A percentile compares a stretch with the other conserved stretches of the same genome.
Conservation (phyloP, 441 rosid species). For the Aleurites moluccanus region DNA sequence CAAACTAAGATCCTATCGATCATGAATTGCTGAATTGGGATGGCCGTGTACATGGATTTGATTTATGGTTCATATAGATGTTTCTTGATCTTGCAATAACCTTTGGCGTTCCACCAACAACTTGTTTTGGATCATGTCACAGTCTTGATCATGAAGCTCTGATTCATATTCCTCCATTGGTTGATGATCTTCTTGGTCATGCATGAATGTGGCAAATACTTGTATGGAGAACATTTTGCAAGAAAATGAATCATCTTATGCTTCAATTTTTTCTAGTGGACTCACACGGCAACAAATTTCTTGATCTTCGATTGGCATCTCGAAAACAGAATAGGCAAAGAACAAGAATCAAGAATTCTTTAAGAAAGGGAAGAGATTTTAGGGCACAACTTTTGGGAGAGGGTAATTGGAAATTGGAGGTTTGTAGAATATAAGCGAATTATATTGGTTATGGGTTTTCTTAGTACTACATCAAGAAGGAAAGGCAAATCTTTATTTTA, state of each 20-base stretch:
- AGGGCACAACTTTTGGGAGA: too few species aligned
- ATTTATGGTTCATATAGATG: neutral
- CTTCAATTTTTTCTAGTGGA: constrained; percentile 1
- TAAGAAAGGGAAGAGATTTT: neutral
- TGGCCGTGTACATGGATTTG: neutral
- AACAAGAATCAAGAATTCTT: neutral
- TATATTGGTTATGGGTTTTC: too few species aligned
- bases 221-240: constrained; percentile 4
- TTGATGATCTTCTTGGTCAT: neutral
- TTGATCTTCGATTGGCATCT: neutral
- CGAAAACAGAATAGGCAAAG: neutral
- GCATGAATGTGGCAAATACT: neutral
- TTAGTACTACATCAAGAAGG: too few species aligned
- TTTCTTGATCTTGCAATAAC: constrained; percentile 3
- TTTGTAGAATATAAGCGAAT: too few species aligned
- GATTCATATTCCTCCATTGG: constrained; percentile 1
- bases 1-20: neutral
- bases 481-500: too few species aligned
- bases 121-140: neutral
- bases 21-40: constrained; percentile 1
- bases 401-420: too few species aligned
- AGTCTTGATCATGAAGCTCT: constrained; percentile 5
- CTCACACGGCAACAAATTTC: constrained; percentile 11
- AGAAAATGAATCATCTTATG: constrained; percentile 3
- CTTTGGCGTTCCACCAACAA: constrained; percentile 1